Evolutionary conservation across 495 filamentous ascomycete genomes (phyloP).

Genomic region (Cryomyces antarcticus): DNA sequence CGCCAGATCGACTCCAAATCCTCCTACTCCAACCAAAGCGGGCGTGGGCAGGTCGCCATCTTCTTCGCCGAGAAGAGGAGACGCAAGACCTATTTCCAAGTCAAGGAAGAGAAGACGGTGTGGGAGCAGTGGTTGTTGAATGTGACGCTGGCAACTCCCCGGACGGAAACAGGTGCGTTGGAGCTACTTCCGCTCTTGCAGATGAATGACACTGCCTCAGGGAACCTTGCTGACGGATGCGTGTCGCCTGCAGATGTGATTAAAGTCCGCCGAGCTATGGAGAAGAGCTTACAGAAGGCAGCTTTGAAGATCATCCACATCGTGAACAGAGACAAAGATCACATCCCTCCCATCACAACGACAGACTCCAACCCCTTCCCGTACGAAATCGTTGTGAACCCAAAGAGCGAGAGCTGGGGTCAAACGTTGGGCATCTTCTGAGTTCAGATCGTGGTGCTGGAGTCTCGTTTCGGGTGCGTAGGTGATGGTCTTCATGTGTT

Average conservation of each 20-base stretch:
- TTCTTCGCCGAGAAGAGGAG: slow-evolving; percentile 89
- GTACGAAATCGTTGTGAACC: slow-evolving; percentile 75
- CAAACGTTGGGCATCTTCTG: slow-evolving; percentile 59
- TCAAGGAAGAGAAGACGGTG: slow-evolving; percentile 76
- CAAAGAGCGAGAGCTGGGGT: slow-evolving; percentile 59
- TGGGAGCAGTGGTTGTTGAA: slow-evolving; percentile 94
- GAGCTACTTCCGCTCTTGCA: background rate
- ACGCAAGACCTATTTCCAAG: slow-evolving; percentile 45
- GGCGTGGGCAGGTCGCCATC: slow-evolving; percentile 63
- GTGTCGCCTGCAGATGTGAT: slow-evolving; percentile 40
- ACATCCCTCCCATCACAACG: slow-evolving; percentile 92
- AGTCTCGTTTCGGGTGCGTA: no score
- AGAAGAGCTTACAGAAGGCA: slow-evolving; percentile 62
- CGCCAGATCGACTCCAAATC: slow-evolving; percentile 26
- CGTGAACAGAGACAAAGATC: slow-evolving; percentile 77
- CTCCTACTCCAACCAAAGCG: slow-evolving; percentile 19
- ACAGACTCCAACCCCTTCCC: slow-evolving; percentile 88
- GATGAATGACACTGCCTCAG: no score
- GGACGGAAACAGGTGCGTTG: slow-evolving; percentile 65
- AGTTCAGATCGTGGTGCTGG: background rate
- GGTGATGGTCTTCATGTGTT: no score
- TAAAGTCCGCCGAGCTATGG: slow-evolving; percentile 76
- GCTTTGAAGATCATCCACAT: slow-evolving; percentile 71
- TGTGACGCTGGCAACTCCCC: slow-evolving; percentile 71
- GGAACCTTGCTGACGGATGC: background rate